Evolutionary conservation across 1,284 basidiomycete genomes (phyloP), one percentile per base, ranked within the genome.

Genomic region (Malassezia globosa): DNA sequence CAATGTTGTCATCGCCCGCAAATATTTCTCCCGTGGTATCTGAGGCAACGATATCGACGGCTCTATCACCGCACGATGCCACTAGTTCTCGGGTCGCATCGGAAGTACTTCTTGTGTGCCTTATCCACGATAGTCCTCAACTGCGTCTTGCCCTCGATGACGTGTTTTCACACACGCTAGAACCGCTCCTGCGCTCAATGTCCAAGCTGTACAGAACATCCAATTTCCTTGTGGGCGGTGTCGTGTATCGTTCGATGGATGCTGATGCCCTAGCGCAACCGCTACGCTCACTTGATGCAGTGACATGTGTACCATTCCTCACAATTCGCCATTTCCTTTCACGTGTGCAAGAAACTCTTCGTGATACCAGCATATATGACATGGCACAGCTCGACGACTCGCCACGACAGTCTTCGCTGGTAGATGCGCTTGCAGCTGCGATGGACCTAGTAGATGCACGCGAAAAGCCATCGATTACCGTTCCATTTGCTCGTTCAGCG

Each of bases 21-120:
- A n/a, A n/a, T n/a, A n/a, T n/a, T n/a, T n/a, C n/a, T n/a, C n/a
- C n/a, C n/a, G n/a, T n/a, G n/a, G n/a, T n/a, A n/a, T n/a, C n/a
- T n/a, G n/a, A n/a, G n/a, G n/a, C n/a, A n/a, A n/a, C n/a, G n/a
- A n/a, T n/a, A n/a, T n/a, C n/a, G n/a, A n/a, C n/a, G n/a, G n/a
- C n/a, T n/a, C n/a, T n/a, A n/a, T n/a, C n/a, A n/a, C n/a, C n/a
- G n/a, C n/a, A n/a, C n/a, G n/a, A n/a, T n/a, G n/a, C n/a, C n/a
- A n/a, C n/a, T n/a, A n/a, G n/a, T n/a, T n/a, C n/a, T n/a, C n/a
- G n/a, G n/a, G n/a, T n/a, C n/a, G n/a, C n/a, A n/a, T 36, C 42
- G 3, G 42, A 44, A 38, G 42, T 41, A n/a, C 42, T 50, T 1
- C 18, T 50, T 11, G 42, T 45, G 18, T 50, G 48, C 33, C 29